Evolutionary conservation across 257 asterid genomes (phyloP).

Genomic region (Prunella vulgaris): DNA sequence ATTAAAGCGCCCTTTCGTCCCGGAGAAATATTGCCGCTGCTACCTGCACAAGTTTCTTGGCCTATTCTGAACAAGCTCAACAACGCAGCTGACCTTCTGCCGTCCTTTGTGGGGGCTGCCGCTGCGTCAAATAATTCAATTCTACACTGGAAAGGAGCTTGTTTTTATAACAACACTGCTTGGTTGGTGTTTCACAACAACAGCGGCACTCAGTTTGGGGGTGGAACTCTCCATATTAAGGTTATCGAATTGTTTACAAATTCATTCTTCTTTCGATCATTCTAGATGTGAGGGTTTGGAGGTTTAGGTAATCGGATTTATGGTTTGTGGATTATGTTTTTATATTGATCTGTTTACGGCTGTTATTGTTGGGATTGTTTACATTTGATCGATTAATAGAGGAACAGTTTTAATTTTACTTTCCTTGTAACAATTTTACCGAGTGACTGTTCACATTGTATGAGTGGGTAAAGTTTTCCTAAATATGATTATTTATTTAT

Average conservation of each 20-base stretch:
- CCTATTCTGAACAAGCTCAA: slow-evolving; percentile 53
- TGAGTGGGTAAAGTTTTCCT: background rate
- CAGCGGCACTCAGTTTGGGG: slow-evolving; percentile 59
- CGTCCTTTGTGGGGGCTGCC: slow-evolving; percentile 62
- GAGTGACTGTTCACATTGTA: too few relatives aligned
- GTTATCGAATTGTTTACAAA: slow-evolving; percentile 23
- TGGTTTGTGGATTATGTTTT: slow-evolving; percentile 8
- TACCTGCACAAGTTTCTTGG: slow-evolving; percentile 73
- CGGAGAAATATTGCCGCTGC: slow-evolving; percentile 55
- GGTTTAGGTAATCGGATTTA: slow-evolving; percentile 2
- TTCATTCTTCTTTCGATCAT: background rate
- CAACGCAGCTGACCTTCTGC: slow-evolving; percentile 70
- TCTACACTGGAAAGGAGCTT: slow-evolving; percentile 74
- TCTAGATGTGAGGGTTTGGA: background rate
- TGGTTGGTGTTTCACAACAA: slow-evolving; percentile 75
- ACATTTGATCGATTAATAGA: background rate
- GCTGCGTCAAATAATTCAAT: slow-evolving; percentile 25
- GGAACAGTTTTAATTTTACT: background rate
- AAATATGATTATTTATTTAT: background rate
- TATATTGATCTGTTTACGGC: slow-evolving; percentile 1
- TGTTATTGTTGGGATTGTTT: slow-evolving; percentile 8
- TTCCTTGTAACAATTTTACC: background rate
- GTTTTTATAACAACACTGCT: slow-evolving; percentile 68
- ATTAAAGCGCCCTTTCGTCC: slow-evolving; percentile 51
- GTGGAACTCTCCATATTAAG: slow-evolving; percentile 87